Percentiles rank a stretch among this genome's conserved stretches.
Conservation (phyloP, 768 basidiomycete genomes). For the Coprinellus micaceus region DNA sequence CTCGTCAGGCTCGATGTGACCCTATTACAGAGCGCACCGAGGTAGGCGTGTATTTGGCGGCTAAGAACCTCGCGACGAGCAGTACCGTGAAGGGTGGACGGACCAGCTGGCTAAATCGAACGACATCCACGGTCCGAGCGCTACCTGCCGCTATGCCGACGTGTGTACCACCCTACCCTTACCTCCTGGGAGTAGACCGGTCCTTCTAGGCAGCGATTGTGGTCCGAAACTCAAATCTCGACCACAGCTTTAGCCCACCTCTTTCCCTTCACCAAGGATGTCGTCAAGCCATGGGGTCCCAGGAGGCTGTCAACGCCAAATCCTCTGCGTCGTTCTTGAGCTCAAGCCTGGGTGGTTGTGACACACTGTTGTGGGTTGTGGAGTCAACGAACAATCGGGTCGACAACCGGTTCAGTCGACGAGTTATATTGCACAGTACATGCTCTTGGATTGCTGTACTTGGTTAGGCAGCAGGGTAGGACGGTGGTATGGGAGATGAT, state of each 20-base stretch:
- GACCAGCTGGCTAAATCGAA: slow-evolving; percentile 95
- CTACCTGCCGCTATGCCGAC: slow-evolving; percentile 96
- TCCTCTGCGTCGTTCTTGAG: slow-evolving; percentile 67
- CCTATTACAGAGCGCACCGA: slow-evolving; percentile 87
- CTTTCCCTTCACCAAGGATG: slow-evolving; percentile 88
- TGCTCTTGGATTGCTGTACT: slow-evolving; percentile 87
- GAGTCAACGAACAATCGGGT: slow-evolving; percentile 47
- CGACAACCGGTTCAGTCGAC: slow-evolving; percentile 82
- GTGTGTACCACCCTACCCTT: slow-evolving; percentile 48
- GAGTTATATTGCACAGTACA: slow-evolving; percentile 95
- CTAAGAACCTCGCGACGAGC: slow-evolving; percentile 94
- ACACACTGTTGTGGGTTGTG: slow-evolving; percentile 73
- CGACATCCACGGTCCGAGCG: slow-evolving; percentile 96
- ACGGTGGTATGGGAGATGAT: slow-evolving; percentile 99
- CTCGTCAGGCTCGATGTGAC: slow-evolving; percentile 1
- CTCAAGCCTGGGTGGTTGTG: slow-evolving; percentile 43
- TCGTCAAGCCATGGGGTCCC: slow-evolving; percentile 97
- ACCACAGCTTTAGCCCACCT: slow-evolving; percentile 96
- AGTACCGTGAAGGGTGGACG: slow-evolving; percentile 99
- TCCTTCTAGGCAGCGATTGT: slow-evolving; percentile 99
- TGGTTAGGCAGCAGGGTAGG: slow-evolving; percentile 94
- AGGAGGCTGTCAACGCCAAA: slow-evolving; percentile 93
- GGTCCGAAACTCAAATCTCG: slow-evolving; percentile 92
- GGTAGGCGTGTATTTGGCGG: slow-evolving; percentile 98
- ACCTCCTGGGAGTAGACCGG: slow-evolving; percentile 74